Evolutionary conservation across 2,329 filamentous ascomycete genomes (phyloP).

Genomic region (Helminthosporium solani): DNA sequence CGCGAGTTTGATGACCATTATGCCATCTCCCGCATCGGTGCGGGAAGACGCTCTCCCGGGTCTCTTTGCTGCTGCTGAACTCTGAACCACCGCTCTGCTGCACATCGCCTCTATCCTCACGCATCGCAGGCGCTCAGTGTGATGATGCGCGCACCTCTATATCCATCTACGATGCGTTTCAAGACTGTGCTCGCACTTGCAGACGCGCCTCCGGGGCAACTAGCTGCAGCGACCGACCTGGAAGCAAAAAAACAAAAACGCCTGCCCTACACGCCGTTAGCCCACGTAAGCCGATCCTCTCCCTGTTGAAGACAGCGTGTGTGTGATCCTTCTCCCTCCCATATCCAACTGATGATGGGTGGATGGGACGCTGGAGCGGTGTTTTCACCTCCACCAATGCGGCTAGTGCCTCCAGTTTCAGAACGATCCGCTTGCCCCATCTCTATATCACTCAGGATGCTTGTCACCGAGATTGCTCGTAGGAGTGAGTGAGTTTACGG

Average conservation of each 20-base stretch:
- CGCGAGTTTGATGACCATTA: conserved; percentile 10
- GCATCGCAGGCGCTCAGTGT: too few species aligned
- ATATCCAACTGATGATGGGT: conserved; percentile 10
- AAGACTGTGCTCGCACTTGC: conserved; percentile 8
- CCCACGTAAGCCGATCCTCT: conserved; percentile 6
- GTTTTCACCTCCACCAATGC: too few species aligned
- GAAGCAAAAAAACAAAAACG: too few species aligned
- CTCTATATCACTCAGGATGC: too few species aligned
- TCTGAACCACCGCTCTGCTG: neutral
- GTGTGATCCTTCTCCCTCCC: neutral
- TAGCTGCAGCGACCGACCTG: too few species aligned
- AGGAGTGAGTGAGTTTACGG: too few species aligned
- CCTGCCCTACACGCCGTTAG: too few species aligned
- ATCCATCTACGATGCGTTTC: conserved; percentile 15
- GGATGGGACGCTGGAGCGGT: conserved; percentile 15
- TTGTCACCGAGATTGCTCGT: conserved; percentile 2
- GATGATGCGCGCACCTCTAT: too few species aligned
- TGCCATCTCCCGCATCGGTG: conserved; percentile 10
- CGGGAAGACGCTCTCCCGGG: neutral
- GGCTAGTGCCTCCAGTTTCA: too few species aligned
- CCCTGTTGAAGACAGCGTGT: neutral
- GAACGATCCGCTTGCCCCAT: too few species aligned
- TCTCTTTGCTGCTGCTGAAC: neutral
- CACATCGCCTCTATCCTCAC: neutral
- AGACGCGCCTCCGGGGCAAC: too few species aligned